Conservation (phyloP, 2,329 filamentous ascomycete species). For the Fusarium sp. region DNA sequence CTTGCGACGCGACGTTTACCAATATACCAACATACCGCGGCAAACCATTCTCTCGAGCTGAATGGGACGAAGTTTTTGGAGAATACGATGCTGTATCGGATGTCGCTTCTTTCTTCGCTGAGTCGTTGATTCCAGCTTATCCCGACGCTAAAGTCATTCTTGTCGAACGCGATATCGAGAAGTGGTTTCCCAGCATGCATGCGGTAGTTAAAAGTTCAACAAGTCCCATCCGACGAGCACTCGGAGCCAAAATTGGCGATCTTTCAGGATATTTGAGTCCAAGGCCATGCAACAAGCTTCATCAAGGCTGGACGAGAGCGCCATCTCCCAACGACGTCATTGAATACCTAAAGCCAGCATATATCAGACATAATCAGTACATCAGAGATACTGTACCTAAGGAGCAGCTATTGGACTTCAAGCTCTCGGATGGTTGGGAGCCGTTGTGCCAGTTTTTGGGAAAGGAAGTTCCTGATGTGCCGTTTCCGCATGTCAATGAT, state of each 20-base stretch:
- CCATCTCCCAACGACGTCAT: background rate
- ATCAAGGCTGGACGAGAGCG: conserved; percentile 22
- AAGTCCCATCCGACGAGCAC: background rate
- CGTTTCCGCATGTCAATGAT: conserved; percentile 49
- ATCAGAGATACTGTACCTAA: conserved; percentile 40
- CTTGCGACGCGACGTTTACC: conserved; percentile 24
- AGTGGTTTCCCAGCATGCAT: conserved; percentile 44
- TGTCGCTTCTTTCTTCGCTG: conserved; percentile 38
- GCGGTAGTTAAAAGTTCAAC: background rate
- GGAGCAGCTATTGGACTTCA: conserved; percentile 47
- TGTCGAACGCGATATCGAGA: conserved; percentile 44
- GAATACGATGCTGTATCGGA: conserved; percentile 46
- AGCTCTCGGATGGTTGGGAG: conserved; percentile 48
- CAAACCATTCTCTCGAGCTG: conserved; percentile 19
- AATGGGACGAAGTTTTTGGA: conserved; percentile 45
- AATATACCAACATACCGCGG: conserved; percentile 36
- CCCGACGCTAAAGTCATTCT: conserved; percentile 49
- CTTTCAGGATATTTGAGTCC: conserved; percentile 5
- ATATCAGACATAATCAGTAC: conserved; percentile 45
- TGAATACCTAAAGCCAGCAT: conserved; percentile 32
- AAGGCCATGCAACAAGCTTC: conserved; percentile 12
- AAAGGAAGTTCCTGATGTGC: conserved; percentile 44
- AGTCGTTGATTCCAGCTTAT: conserved; percentile 45
- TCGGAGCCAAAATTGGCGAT: background rate
- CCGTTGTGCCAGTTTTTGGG: conserved; percentile 51